Evolutionary conservation across 2,329 filamentous ascomycete species (phyloP), one percentile per base, ranked within the genome.

Genomic region (Ilyonectria mors-panacis): DNA sequence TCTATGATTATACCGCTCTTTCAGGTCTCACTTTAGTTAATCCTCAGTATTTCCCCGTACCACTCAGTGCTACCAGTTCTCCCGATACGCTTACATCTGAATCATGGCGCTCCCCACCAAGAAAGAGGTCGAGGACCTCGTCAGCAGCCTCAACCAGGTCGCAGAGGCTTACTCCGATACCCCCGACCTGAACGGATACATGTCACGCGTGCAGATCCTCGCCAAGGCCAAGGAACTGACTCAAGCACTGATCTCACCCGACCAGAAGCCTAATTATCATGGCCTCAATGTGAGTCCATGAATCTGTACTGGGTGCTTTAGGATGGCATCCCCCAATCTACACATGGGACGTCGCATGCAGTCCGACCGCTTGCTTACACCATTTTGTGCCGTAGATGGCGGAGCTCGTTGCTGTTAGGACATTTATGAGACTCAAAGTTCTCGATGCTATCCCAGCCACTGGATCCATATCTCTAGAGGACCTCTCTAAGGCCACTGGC

Each of bases 251-350:
- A 71, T 75, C 39, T 66, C 74, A 1, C 71, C 77, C 1, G 77
- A 79, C 30, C 70, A 76, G 69, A 73, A 70, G 17, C 77, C 77
- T n/a, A 78, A 78, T 47, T 76, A 79, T 45, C 78, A 79, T 68
- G 77, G 77, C 8, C 70, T 80, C 23, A 76, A 79, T 58, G 77
- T 78, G 39, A 48, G 76, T 58, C 6, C 6, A 33, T 4, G 10
- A 6, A 5, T 17, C 4, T 44, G 0, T 21, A 15, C 23, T 12
- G 8, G 21, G 1, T 4, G 7, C 2, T 12, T 5, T 13, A 1
- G n/a, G n/a, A 7, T 4, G 13, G 2, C 8, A 4, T 9, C 21
- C 8, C 12, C 15, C 19, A 23, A 15, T n/a, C 45, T 15, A 12
- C 12, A 17, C 19, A 4, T 35, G 30, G 12, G 10, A 12, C 15